Evolutionary conservation across 1,284 basidiomycete genomes (phyloP).

Genomic region (Ceratobasidium sp.): DNA sequence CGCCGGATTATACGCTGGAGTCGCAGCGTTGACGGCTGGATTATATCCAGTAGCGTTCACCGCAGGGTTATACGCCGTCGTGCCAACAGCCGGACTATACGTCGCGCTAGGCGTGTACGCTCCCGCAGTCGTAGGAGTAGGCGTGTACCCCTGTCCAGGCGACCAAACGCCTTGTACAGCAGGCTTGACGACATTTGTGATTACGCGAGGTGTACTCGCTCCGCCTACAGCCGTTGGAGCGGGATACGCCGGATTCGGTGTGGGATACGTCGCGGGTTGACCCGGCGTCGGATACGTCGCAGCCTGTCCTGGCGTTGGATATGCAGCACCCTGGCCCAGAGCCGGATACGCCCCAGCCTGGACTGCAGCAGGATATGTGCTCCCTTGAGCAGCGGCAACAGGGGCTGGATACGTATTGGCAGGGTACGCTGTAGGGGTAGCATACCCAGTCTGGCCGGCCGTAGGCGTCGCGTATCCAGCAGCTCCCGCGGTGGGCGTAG

Average conservation of each 20-base stretch:
- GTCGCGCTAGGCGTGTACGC: conserved; percentile 12
- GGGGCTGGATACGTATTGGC: not conserved
- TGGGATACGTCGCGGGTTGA: not conserved
- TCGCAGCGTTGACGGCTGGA: not conserved
- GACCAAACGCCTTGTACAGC: conserved; percentile 28
- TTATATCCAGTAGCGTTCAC: not conserved
- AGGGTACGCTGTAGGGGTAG: too few relatives aligned
- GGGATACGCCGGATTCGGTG: not conserved
- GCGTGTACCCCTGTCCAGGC: conserved; percentile 26
- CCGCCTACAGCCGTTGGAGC: not conserved
- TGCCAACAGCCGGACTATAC: not conserved
- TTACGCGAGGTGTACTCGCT: conserved; percentile 20
- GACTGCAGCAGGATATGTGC: not conserved
- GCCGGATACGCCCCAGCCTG: conserved; percentile 2
- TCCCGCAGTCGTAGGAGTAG: not conserved
- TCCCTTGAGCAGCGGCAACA: not conserved
- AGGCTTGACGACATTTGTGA: conserved; percentile 22
- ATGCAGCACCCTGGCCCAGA: not conserved
- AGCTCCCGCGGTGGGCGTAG: conserved; percentile 3
- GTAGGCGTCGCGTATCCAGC: not conserved
- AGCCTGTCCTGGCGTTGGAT: conserved; percentile 1
- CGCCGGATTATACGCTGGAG: not conserved
- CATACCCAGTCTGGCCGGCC: not conserved
- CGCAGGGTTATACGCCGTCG: not conserved
- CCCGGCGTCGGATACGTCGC: not conserved